These are phyloP conservation scores for Neospermospora avenae DNA, from an alignment of 2,329 filamentous ascomycete species.

Conservation along the genomic window DNA sequence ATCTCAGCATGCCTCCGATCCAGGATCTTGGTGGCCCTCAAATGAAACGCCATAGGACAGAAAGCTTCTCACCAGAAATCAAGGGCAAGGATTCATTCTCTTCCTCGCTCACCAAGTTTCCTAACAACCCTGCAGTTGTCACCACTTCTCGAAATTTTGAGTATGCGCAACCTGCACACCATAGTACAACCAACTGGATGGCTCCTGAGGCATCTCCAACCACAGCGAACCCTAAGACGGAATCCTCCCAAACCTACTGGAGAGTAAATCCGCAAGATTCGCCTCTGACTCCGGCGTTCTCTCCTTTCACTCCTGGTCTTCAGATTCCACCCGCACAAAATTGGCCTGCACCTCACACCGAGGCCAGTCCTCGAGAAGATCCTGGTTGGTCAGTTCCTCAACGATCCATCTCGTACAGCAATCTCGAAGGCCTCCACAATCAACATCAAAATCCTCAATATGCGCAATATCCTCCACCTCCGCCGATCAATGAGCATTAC, in stretches of 20 bases:
- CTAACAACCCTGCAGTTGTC: constrained; percentile 27
- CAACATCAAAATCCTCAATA: constrained; percentile 30
- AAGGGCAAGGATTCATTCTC: constrained; percentile 29
- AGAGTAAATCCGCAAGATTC: constrained; percentile 48
- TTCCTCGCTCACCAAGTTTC: constrained; percentile 9
- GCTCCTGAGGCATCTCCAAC: constrained; percentile 30
- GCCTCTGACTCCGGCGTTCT: constrained; percentile 48
- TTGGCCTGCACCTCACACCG: constrained; percentile 31
- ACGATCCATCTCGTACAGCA: constrained; percentile 35
- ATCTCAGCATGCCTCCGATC: constrained; percentile 44
- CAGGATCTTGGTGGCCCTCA: constrained; percentile 44
- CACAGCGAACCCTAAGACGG: constrained; percentile 39
- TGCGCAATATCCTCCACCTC: constrained; percentile 19
- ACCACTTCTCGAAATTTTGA: constrained; percentile 32
- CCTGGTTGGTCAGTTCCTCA: constrained; percentile 34
- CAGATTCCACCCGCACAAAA: constrained; percentile 30
- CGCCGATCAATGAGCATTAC: constrained; percentile 24
- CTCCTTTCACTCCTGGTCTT: constrained; percentile 45
- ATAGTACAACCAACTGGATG: constrained; percentile 32
- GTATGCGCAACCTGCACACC: constrained; percentile 20
- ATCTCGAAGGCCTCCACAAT: constrained; percentile 32
- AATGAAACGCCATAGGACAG: constrained; percentile 39
- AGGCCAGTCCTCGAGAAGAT: constrained; percentile 31
- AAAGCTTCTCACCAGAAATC: constrained; percentile 35
- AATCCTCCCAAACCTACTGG: constrained; percentile 45